phyloP scores from a whole-genome alignment of 106 monocot genomes.

The Triglochin maritima region DNA sequence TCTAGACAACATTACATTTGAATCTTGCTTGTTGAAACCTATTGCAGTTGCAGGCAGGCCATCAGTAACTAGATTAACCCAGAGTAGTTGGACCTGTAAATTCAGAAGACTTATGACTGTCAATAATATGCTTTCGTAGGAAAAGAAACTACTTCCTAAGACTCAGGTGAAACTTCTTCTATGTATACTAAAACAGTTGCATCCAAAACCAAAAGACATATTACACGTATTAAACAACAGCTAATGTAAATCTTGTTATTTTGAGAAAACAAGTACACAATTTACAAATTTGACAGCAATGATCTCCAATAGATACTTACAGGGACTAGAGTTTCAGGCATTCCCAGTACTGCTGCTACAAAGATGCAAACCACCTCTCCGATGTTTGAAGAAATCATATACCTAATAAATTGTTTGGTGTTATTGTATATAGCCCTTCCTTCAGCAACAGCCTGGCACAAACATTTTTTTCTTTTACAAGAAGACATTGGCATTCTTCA shows the following conservation, averaged over 20 bases:
- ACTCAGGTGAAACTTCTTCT: background rate
- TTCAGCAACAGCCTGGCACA: conserved; percentile 86
- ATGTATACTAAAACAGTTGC: background rate
- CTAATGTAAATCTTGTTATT: no score
- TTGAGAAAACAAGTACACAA: no score
- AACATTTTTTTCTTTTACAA: conserved; percentile 7
- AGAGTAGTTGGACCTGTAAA: conserved; percentile 86
- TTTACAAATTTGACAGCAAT: no score
- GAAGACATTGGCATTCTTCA: background rate
- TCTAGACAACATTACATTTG: conserved; percentile 76
- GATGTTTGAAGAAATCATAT: conserved; percentile 99
- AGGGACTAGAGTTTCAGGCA: conserved; percentile 95
- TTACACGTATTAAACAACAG: background rate
- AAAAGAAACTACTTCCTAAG: background rate
- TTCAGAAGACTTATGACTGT: background rate
- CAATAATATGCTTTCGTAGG: background rate
- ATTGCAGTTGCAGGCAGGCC: conserved; percentile 98
- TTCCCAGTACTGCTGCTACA: conserved; percentile 96
- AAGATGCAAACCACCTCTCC: conserved; percentile 99
- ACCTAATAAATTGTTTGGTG: conserved; percentile 97
- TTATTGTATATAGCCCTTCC: conserved; percentile 99
- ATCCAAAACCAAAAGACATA: background rate
- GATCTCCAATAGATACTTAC: conserved; percentile 29
- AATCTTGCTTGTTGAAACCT: conserved; percentile 97
- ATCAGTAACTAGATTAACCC: conserved; percentile 99